Conservation (phyloP, 495 filamentous ascomycete genomes). For the Niebla homalea region DNA sequence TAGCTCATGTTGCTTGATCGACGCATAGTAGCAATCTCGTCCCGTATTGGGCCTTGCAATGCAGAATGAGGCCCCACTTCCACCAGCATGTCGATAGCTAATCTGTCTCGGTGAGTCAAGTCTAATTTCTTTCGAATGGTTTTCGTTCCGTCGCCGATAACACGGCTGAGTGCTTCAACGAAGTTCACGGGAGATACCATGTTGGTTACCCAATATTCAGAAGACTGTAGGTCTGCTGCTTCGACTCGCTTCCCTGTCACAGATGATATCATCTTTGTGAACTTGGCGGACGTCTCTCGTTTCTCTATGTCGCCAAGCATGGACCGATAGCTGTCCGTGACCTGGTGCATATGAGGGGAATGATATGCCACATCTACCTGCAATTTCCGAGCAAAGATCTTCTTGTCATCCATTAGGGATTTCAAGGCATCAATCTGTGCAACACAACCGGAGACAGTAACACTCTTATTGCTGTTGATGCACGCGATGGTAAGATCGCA, state of each 20-base stretch:
- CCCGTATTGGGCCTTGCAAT: constrained; percentile 30
- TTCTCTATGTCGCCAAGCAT: constrained; percentile 20
- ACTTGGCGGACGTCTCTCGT: not conserved
- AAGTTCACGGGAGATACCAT: constrained; percentile 9
- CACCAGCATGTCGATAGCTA: constrained; percentile 23
- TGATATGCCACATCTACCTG: constrained; percentile 34
- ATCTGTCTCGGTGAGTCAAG: not conserved
- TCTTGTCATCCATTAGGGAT: constrained; percentile 15
- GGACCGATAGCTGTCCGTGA: constrained; percentile 22
- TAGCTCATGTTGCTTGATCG: constrained; percentile 12
- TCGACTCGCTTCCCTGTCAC: not conserved
- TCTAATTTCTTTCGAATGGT: not conserved
- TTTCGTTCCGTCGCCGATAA: constrained; percentile 1
- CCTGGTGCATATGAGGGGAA: constrained; percentile 25
- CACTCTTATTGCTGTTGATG: constrained; percentile 21
- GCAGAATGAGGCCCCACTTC: constrained; percentile 38
- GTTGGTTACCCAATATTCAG: constrained; percentile 8
- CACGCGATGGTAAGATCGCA: constrained; percentile 17
- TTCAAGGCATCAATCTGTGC: constrained; percentile 20
- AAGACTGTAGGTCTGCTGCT: constrained; percentile 1
- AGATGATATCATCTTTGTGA: not conserved
- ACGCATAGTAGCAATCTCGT: not conserved
- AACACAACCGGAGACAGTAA: constrained; percentile 23
- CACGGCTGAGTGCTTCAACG: not conserved
- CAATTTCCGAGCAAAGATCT: constrained; percentile 26